phyloP scores from a whole-genome alignment of 2,329 filamentous ascomycete species.

The Fusarium sarcochroum region DNA sequence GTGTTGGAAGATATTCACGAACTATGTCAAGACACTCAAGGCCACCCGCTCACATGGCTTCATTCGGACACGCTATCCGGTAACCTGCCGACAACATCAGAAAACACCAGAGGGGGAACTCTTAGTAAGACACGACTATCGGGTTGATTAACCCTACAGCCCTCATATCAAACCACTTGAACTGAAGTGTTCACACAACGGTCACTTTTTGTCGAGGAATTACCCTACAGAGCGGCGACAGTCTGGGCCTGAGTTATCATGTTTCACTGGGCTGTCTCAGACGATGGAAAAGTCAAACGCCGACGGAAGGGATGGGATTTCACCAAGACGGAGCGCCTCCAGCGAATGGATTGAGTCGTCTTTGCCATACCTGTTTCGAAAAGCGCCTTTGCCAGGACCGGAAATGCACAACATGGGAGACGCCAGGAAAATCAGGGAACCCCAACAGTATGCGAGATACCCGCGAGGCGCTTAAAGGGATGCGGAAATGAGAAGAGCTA shows the following conservation, averaged over 20 bases:
- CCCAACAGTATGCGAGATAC: slow-evolving; percentile 9
- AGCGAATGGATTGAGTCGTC: not conserved
- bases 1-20: not conserved
- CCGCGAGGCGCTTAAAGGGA: not conserved
- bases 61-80: slow-evolving; percentile 21
- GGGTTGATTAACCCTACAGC: not conserved
- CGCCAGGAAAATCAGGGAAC: not conserved
- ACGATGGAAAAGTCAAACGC: slow-evolving; percentile 7
- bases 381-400: not conserved
- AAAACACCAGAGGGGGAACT: slow-evolving; percentile 2
- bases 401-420: slow-evolving; percentile 14
- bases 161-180: not conserved
- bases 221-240: slow-evolving; percentile 21
- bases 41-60: not conserved
- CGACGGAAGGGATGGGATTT: slow-evolving; percentile 13
- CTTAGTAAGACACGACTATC: slow-evolving; percentile 13
- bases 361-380: not conserved
- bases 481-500: not conserved
- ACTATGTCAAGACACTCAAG: not conserved
- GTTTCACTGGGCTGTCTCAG: slow-evolving; percentile 20
- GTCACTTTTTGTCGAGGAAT: slow-evolving; percentile 1
- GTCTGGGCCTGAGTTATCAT: not conserved
- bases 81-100: slow-evolving; percentile 1
- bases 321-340: not conserved
- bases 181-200: slow-evolving; percentile 12